A percentile compares a stretch with the other conserved stretches of the same genome.
phyloP scores from a whole-genome alignment of 164 flowering plant genomes.

The Piper longum region DNA sequence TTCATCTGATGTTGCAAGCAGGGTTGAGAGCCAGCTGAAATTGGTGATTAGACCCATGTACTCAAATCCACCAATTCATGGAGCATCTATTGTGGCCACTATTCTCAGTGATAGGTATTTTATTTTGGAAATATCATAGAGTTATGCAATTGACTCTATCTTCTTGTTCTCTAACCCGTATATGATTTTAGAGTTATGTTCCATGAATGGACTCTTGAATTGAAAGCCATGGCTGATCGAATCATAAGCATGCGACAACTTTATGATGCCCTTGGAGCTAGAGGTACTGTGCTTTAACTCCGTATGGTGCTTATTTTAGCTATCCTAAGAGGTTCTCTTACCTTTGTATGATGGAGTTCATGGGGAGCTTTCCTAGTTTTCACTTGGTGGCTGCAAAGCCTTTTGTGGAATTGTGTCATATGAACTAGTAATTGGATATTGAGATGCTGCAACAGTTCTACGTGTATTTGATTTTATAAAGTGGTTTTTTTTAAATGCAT shows the following conservation, averaged over 20 bases:
- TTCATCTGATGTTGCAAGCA: constrained; percentile 65
- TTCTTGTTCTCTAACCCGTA: not conserved
- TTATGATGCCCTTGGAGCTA: constrained; percentile 61
- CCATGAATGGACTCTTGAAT: constrained; percentile 86
- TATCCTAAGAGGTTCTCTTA: too few relatives aligned
- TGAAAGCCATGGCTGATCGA: constrained; percentile 98
- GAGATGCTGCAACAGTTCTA: too few relatives aligned
- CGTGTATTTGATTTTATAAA: too few relatives aligned
- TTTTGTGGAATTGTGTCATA: too few relatives aligned
- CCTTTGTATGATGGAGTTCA: too few relatives aligned
- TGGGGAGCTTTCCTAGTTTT: too few relatives aligned
- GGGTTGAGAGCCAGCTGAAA: constrained; percentile 96
- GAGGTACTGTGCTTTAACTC: constrained; percentile 28
- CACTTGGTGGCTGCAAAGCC: too few relatives aligned
- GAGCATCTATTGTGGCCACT: constrained; percentile 94
- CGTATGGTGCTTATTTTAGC: too few relatives aligned
- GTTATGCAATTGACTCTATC: not conserved
- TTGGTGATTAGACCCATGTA: constrained; percentile 98
- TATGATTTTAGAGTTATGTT: constrained; percentile 45
- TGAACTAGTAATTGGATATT: too few relatives aligned
- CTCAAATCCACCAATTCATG: constrained; percentile 96
- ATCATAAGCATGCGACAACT: constrained; percentile 90
- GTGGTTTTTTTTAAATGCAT: not conserved
- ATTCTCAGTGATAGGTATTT: constrained; percentile 43
- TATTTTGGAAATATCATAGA: not conserved